Percentiles rank a stretch among this genome's conserved stretches.
These are phyloP conservation scores for Cyberlindnera maritima DNA, from an alignment of 805 yeast species.

Conservation along the genomic window DNA sequence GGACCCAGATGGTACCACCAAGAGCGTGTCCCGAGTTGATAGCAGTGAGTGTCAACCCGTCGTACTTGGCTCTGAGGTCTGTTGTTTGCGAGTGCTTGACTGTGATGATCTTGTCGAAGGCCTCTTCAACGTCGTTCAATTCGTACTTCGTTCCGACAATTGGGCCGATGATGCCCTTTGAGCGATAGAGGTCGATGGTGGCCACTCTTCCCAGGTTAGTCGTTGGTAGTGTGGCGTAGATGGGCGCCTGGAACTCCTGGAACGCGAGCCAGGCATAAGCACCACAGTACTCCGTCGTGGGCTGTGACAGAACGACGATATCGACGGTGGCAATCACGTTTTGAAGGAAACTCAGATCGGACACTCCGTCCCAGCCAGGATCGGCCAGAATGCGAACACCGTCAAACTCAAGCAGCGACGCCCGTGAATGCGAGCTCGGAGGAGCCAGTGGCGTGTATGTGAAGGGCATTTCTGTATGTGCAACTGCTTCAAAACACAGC, in stretches of 20 bases:
- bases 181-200: slow-evolving; percentile 77
- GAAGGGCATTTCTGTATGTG: slow-evolving; percentile 29
- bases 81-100: slow-evolving; percentile 80
- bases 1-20: slow-evolving; percentile 91
- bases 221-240: slow-evolving; percentile 88
- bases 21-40: slow-evolving; percentile 88
- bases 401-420: slow-evolving; percentile 57
- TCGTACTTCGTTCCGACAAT: slow-evolving; percentile 54
- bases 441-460: slow-evolving; percentile 28
- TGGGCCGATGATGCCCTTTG: slow-evolving; percentile 76
- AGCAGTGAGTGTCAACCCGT: slow-evolving; percentile 69
- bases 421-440: slow-evolving; percentile 27
- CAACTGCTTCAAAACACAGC: too few species aligned
- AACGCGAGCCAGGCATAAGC: slow-evolving; percentile 72
- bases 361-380: slow-evolving; percentile 69
- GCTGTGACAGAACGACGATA: slow-evolving; percentile 78
- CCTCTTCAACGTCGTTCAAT: slow-evolving; percentile 70
- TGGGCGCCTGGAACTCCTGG: slow-evolving; percentile 62
- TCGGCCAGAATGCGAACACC: slow-evolving; percentile 59
- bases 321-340: slow-evolving; percentile 50
- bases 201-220: slow-evolving; percentile 81
- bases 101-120: slow-evolving; percentile 67
- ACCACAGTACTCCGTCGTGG: slow-evolving; percentile 75
- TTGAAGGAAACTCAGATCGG: slow-evolving; percentile 41
- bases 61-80: slow-evolving; percentile 54